These are phyloP conservation scores for Clavulina sp. DNA, from an alignment of 768 basidiomycete species.

Conservation along the genomic window DNA sequence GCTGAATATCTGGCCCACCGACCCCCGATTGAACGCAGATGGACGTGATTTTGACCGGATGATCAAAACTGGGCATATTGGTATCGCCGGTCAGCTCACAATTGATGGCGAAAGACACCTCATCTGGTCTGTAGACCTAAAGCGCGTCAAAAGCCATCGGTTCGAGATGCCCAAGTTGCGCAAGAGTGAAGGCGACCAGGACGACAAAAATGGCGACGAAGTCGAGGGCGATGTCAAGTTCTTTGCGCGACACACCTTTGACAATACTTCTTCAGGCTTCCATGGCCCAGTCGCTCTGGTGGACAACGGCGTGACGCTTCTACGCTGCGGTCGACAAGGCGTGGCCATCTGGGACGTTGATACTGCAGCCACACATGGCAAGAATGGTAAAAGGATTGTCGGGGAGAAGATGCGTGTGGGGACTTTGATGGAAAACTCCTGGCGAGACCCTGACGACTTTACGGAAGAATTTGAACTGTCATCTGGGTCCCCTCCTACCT, in stretches of 20 bases:
- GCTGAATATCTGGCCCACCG: background rate
- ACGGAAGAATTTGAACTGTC: background rate
- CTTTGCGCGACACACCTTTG: too few relatives aligned
- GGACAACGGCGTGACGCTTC: background rate
- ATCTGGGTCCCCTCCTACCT: background rate
- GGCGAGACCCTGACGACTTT: background rate
- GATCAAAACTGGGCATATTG: background rate
- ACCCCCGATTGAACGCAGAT: background rate
- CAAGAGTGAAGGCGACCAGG: too few relatives aligned
- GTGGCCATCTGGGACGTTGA: background rate
- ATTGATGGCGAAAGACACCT: background rate
- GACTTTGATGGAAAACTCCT: background rate
- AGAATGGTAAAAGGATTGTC: background rate
- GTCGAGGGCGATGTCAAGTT: too few relatives aligned
- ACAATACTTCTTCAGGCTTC: background rate
- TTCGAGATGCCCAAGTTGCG: background rate
- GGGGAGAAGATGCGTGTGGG: background rate
- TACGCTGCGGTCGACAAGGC: background rate
- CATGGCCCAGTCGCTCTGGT: background rate
- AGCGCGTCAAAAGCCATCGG: background rate
- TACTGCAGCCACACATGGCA: background rate
- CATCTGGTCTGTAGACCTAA: background rate
- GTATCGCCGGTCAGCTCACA: background rate
- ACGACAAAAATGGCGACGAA: too few relatives aligned
- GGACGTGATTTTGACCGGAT: background rate